Percentiles rank a stretch among this genome's conserved stretches.
Conservation (phyloP, 2,329 filamentous ascomycete genomes). For the Hypoxylon sp. region DNA sequence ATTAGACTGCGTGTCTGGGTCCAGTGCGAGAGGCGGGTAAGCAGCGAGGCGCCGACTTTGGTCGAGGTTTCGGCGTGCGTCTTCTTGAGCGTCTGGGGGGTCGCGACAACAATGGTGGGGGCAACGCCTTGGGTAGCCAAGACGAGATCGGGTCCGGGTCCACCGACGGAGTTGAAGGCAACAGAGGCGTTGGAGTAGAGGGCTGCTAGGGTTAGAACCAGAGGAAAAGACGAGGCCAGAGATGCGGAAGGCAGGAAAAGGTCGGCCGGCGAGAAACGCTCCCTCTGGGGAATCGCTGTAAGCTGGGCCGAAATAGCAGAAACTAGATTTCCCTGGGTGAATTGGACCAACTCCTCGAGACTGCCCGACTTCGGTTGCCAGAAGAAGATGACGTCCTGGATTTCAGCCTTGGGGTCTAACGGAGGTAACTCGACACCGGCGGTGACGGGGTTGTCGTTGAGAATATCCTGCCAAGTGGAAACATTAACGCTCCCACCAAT, state of each 20-base stretch:
- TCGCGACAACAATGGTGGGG: constrained; percentile 84
- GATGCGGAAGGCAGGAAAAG: constrained; percentile 86
- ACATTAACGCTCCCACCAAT: constrained; percentile 79
- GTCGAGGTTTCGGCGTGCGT: constrained; percentile 70
- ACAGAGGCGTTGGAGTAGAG: constrained; percentile 86
- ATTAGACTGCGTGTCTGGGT: constrained; percentile 74
- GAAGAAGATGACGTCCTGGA: constrained; percentile 70
- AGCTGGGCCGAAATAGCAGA: constrained; percentile 83
- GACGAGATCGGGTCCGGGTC: constrained; percentile 73
- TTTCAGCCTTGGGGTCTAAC: constrained; percentile 61
- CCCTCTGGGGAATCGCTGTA: constrained; percentile 75
- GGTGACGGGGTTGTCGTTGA: constrained; percentile 71
- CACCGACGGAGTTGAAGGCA: constrained; percentile 87
- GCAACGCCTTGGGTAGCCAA: constrained; percentile 77
- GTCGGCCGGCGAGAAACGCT: constrained; percentile 78
- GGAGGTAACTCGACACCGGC: constrained; percentile 71
- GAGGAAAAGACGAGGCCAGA: constrained; percentile 79
- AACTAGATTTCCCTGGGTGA: constrained; percentile 85
- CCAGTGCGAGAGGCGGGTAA: constrained; percentile 75
- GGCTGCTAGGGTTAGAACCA: constrained; percentile 81
- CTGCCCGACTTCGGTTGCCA: constrained; percentile 65
- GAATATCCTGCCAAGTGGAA: constrained; percentile 90
- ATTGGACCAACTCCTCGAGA: constrained; percentile 77
- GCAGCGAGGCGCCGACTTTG: constrained; percentile 63
- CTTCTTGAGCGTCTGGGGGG: constrained; percentile 74